Conservation (phyloP, 345 rosid genomes). For the Boechera retrofracta region DNA sequence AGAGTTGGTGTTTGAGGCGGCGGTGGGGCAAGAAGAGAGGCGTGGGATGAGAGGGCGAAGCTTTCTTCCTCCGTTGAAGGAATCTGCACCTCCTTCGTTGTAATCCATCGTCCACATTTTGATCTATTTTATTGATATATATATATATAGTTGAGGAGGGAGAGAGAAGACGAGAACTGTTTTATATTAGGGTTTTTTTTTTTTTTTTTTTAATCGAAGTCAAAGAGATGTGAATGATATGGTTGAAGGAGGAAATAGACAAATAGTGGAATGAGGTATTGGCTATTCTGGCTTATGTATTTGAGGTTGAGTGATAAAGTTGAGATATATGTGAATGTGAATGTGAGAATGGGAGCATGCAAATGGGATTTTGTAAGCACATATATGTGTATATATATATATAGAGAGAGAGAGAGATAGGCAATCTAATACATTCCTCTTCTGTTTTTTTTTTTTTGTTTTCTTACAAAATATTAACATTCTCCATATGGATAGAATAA, state of each 20-base stretch:
- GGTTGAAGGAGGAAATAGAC: conserved; percentile 23
- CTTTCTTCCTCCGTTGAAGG: conserved; percentile 69
- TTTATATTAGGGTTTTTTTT: conserved; percentile 20
- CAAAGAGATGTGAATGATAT: conserved; percentile 44
- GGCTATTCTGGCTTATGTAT: conserved; percentile 38
- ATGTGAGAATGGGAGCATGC: conserved; percentile 42
- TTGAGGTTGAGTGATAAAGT: conserved; percentile 33
- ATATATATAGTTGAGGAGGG: background rate
- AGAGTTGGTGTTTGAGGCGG: conserved; percentile 57
- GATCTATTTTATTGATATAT: background rate
- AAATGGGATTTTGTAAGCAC: conserved; percentile 39
- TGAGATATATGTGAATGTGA: conserved; percentile 43
- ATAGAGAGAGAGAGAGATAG: background rate
- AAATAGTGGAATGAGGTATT: conserved; percentile 29
- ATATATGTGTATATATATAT: background rate
- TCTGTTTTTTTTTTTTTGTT: background rate
- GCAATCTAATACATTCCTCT: background rate
- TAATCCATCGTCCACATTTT: conserved; percentile 96
- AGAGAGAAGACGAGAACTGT: background rate
- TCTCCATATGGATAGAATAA: background rate
- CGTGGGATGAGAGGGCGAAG: conserved; percentile 87
- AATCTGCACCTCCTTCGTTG: conserved; percentile 68
- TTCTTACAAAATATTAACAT: background rate
- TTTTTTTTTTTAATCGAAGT: background rate
- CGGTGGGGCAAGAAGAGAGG: conserved; percentile 53